Conservation (phyloP, 2,329 filamentous ascomycete species). For the Ascochyta rabiei region DNA sequence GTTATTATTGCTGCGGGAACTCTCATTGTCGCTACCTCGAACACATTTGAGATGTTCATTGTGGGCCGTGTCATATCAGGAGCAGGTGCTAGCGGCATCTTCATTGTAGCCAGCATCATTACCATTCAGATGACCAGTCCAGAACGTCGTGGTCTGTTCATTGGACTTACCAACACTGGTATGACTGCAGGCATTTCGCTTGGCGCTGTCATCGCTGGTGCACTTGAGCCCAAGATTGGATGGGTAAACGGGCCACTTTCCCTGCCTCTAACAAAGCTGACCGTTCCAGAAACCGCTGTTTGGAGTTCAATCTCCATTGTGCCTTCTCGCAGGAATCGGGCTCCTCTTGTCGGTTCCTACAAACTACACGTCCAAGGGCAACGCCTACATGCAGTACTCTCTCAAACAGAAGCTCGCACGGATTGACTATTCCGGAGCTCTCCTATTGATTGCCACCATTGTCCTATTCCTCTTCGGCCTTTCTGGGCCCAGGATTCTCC, state of each 20-base stretch:
- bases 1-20: constrained; percentile 66
- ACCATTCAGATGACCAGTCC: constrained; percentile 75
- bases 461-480: constrained; percentile 75
- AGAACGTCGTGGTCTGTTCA: constrained; percentile 71
- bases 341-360: constrained; percentile 71
- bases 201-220: constrained; percentile 73
- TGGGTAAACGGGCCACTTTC: constrained; percentile 64
- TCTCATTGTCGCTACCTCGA: constrained; percentile 67
- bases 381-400: constrained; percentile 46
- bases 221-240: constrained; percentile 66
- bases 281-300: constrained; percentile 69
- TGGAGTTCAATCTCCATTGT: constrained; percentile 71
- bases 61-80: constrained; percentile 72
- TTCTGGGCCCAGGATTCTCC: constrained; percentile 65
- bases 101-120: constrained; percentile 75
- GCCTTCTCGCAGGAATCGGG: constrained; percentile 64
- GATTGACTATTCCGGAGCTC: constrained; percentile 77
- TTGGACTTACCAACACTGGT: constrained; percentile 75
- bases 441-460: constrained; percentile 61
- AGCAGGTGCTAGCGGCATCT: constrained; percentile 71
- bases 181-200: constrained; percentile 74
- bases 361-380: constrained; percentile 45
- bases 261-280: constrained; percentile 2
- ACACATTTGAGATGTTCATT: constrained; percentile 67
- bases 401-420: constrained; percentile 62